Evolutionary conservation across 805 yeast species (phyloP).

Genomic region (Pichia insulana): DNA sequence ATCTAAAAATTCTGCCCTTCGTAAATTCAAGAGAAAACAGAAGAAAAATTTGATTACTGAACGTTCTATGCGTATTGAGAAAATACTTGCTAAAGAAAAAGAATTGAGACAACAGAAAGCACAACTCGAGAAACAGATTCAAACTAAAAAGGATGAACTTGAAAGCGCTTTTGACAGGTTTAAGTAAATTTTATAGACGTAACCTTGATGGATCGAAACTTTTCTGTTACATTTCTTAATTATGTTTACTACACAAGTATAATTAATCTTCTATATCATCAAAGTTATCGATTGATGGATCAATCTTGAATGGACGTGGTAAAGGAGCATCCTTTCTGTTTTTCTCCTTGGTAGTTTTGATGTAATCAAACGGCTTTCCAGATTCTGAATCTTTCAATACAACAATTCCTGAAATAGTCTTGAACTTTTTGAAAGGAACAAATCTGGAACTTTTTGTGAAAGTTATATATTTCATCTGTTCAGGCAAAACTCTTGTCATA

Average conservation of each 20-base stretch:
- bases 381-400: slow-evolving; percentile 60
- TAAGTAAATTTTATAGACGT: slow-evolving; percentile 18
- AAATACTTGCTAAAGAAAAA: slow-evolving; percentile 67
- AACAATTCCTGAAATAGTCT: slow-evolving; percentile 60
- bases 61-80: slow-evolving; percentile 69
- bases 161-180: slow-evolving; percentile 45
- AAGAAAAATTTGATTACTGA: slow-evolving; percentile 79
- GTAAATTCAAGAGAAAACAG: slow-evolving; percentile 75
- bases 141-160: slow-evolving; percentile 44
- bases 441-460: slow-evolving; percentile 70
- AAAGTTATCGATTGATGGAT: slow-evolving; percentile 31
- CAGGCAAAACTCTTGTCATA: slow-evolving; percentile 82
- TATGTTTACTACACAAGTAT: not conserved
- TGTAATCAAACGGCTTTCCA: slow-evolving; percentile 50
- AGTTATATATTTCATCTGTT: slow-evolving; percentile 75
- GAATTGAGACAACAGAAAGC: slow-evolving; percentile 48
- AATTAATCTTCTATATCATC: slow-evolving; percentile 18
- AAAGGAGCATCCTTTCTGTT: slow-evolving; percentile 66
- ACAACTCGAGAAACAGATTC: slow-evolving; percentile 37
- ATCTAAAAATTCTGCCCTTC: slow-evolving; percentile 76
- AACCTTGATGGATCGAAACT: no score
- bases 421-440: slow-evolving; percentile 73
- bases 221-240: no score
- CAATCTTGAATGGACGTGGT: slow-evolving; percentile 61
- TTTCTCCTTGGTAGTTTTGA: slow-evolving; percentile 78